Percentiles rank a stretch among this genome's conserved stretches.
Evolutionary conservation across 2,329 filamentous ascomycete species (phyloP).

Genomic region (Claviceps humidiphila): DNA sequence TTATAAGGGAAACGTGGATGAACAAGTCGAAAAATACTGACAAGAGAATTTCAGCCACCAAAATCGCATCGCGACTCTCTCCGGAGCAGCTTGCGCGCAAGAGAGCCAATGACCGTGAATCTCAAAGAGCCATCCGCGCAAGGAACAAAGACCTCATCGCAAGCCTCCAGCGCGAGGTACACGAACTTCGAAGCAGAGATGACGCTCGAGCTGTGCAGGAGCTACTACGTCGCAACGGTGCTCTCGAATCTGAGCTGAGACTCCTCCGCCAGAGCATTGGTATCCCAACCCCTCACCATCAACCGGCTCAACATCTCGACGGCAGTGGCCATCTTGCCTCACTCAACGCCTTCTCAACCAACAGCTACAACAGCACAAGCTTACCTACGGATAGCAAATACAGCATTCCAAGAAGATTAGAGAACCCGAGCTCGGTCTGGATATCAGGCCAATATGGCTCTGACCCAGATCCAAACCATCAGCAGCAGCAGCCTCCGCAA

Average conservation of each 20-base stretch:
- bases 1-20: not conserved
- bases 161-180: conserved; percentile 1
- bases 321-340: not conserved
- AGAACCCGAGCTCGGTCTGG: not conserved
- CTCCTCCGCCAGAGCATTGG: not conserved
- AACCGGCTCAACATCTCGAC: not conserved
- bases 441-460: not conserved
- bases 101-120: conserved; percentile 4
- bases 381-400: not conserved
- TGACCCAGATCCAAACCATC: not conserved
- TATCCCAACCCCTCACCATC: not conserved
- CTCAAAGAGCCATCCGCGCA: conserved; percentile 1
- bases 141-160: conserved; percentile 2
- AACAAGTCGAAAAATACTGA: not conserved
- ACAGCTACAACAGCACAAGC: not conserved
- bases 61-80: not conserved
- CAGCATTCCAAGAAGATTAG: not conserved
- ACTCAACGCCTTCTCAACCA: not conserved
- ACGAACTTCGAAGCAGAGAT: conserved; percentile 1
- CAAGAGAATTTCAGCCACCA: not conserved
- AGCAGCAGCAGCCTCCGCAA: not conserved
- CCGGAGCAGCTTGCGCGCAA: conserved; percentile 2
- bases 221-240: not conserved
- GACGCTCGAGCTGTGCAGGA: not conserved
- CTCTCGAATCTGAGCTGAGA: conserved; percentile 1